A percentile compares a stretch with the other conserved stretches of the same genome.
These are phyloP conservation scores for Sporothrix brasiliensis DNA, from an alignment of 2,329 filamentous ascomycete species.

Conservation along the genomic window DNA sequence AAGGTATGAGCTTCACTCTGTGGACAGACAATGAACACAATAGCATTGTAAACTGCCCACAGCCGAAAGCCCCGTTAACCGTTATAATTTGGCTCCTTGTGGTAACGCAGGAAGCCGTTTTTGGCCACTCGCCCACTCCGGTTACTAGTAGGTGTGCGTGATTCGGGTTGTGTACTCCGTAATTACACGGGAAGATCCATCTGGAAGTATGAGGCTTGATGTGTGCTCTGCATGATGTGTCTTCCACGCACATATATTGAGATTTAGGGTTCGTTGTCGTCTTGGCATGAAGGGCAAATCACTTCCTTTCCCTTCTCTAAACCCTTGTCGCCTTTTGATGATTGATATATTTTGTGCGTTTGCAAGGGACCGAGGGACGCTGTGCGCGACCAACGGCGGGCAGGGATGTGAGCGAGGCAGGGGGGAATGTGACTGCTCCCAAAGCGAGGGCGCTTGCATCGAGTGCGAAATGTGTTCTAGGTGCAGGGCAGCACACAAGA, in stretches of 20 bases:
- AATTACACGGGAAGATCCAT: conserved; percentile 9
- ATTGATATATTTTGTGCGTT: background rate
- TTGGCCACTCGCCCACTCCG: background rate
- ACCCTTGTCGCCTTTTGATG: conserved; percentile 9
- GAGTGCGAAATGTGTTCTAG: background rate
- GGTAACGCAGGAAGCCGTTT: background rate
- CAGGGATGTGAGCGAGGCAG: conserved; percentile 6
- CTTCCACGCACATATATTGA: background rate
- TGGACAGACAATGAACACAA: no score
- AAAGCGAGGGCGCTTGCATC: background rate
- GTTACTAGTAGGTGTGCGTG: background rate
- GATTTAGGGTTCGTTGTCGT: conserved; percentile 6
- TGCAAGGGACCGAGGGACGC: background rate
- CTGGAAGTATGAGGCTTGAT: conserved; percentile 2
- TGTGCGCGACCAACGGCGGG: conserved; percentile 16
- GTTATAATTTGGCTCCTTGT: no score
- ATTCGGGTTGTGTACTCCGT: background rate
- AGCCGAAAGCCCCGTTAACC: background rate
- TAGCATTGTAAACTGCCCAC: background rate
- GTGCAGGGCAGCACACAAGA: background rate
- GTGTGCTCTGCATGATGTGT: conserved; percentile 18
- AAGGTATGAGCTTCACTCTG: no score
- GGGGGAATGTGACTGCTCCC: background rate
- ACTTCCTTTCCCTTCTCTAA: background rate
- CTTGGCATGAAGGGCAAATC: conserved; percentile 4